Conservation (phyloP, 208 protist genomes). For the Wallacemonas sp. region DNA sequence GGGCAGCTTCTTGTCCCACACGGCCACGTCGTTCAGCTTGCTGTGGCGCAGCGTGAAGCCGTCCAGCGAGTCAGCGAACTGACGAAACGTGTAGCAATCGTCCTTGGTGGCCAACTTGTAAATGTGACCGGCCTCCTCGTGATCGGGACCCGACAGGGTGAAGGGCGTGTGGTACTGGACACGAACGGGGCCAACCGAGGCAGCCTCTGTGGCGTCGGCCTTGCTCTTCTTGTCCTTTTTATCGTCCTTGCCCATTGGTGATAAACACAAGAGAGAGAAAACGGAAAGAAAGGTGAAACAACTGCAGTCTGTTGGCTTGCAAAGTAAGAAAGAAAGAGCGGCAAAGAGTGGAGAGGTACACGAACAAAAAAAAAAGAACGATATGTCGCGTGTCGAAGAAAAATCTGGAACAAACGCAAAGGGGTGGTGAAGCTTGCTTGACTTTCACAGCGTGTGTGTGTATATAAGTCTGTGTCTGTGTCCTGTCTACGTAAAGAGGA, state of each 20-base stretch:
- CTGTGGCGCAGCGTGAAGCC: constrained; percentile 68
- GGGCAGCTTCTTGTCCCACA: constrained; percentile 73
- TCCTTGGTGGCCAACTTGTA: constrained; percentile 62
- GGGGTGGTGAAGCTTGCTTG: no score
- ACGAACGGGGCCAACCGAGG: not conserved
- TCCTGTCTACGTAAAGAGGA: no score
- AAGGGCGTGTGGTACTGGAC: constrained; percentile 74
- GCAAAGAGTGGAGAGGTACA: not conserved
- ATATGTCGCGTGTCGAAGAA: not conserved
- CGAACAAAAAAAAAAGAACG: constrained; percentile 10
- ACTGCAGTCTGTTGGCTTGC: no score
- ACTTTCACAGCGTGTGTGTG: no score
- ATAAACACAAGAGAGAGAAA: constrained; percentile 4
- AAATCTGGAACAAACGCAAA: no score
- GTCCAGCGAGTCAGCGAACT: constrained; percentile 76
- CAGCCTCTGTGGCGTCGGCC: not conserved
- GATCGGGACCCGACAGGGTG: constrained; percentile 39
- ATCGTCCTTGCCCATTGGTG: not conserved
- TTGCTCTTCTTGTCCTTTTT: constrained; percentile 32
- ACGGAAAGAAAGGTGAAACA: constrained; percentile 16
- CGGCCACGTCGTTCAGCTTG: constrained; percentile 44
- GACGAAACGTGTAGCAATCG: constrained; percentile 71
- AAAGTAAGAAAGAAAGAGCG: constrained; percentile 7
- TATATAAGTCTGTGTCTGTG: no score
- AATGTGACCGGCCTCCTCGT: constrained; percentile 37